Base-by-base conservation (phyloP, 768 basidiomycete genomes). In the Mycena epipterygia region DNA sequence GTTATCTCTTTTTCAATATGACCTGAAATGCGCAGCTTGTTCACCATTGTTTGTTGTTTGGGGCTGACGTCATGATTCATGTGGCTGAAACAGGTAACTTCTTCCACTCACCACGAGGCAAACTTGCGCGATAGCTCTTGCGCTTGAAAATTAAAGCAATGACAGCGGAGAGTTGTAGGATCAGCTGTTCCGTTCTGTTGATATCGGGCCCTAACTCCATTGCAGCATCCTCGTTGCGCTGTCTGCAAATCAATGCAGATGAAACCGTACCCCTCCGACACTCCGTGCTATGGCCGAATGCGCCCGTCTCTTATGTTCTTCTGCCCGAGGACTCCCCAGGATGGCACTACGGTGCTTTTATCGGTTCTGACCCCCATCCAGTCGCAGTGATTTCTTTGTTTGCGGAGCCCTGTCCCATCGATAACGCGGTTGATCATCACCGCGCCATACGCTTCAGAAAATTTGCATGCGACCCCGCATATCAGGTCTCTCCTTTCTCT, bases 311-410 rank as follows among this genome's bases (percentile, higher is more conserved):
- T 64, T 81, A 87, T 66, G 86, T 91, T 52, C 80, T 75, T 64
- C 82, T 90, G 3, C 84, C 88, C 16, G 89, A 89, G 70, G 89
- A 91, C 72, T 76, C 82, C 41, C 62, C 71, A 23, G 89, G 87
- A 13, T 67, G 82, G 70, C 90, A 90, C 81, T 85, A 85, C 72
- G 90, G 90, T 55, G 87, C 88, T 2, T 90, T 92, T 78, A 57
- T 88, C 12, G 73, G 79, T 52, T 64, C 64, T 56, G 72, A 63
- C 51, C 78, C 77, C 48, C 69, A 77, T 21, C 85, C 87, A 25
- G 79, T 89, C 57, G 86, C 87, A 51, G 87, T 90, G 64, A 86
- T 90, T 63, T 91, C 89, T 27, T 76, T 90, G 32, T 90, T 91
- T 78, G 72, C 80, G 46, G 87, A 88, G 67, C 70, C 80, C 29